Conservation (phyloP, 768 basidiomycete genomes). For the Mycena indigotica region DNA sequence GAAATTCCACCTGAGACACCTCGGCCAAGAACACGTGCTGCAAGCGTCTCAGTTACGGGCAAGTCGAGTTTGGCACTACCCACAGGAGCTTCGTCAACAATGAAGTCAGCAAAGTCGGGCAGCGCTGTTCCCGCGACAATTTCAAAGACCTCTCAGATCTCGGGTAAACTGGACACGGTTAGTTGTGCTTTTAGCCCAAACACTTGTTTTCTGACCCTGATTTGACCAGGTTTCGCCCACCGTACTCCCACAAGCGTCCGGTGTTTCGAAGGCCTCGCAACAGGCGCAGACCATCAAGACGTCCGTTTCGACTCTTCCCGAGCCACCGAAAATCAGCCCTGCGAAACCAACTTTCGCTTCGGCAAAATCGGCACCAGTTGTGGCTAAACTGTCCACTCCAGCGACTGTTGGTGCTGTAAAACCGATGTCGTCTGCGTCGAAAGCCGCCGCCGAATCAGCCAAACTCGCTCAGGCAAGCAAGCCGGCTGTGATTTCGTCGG, state of each 20-base stretch:
- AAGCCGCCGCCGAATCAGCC: not conserved
- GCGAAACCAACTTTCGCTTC: not conserved
- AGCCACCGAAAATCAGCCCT: not conserved
- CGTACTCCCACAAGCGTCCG: not conserved
- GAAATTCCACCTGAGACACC: not conserved
- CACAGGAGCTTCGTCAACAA: too few relatives aligned
- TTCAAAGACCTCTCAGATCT: not conserved
- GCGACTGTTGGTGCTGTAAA: not conserved
- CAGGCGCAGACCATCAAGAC: not conserved
- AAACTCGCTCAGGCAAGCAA: not conserved
- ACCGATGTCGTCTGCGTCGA: constrained; percentile 1
- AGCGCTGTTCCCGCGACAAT: too few relatives aligned
- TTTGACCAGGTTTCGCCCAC: not conserved
- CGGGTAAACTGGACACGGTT: not conserved
- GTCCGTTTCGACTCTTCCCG: too few relatives aligned
- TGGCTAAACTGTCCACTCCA: not conserved
- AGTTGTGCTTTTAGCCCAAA: not conserved
- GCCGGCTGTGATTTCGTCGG: not conserved
- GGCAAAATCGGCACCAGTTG: not conserved
- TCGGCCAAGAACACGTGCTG: not conserved
- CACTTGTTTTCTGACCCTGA: too few relatives aligned
- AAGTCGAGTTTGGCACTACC: not conserved
- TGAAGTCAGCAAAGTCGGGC: too few relatives aligned
- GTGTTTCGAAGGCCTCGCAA: not conserved
- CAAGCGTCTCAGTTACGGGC: not conserved